Evolutionary conservation across 208 protist genomes (phyloP), one percentile per base, ranked within the genome.

Genomic region (Polymyxa betae): DNA sequence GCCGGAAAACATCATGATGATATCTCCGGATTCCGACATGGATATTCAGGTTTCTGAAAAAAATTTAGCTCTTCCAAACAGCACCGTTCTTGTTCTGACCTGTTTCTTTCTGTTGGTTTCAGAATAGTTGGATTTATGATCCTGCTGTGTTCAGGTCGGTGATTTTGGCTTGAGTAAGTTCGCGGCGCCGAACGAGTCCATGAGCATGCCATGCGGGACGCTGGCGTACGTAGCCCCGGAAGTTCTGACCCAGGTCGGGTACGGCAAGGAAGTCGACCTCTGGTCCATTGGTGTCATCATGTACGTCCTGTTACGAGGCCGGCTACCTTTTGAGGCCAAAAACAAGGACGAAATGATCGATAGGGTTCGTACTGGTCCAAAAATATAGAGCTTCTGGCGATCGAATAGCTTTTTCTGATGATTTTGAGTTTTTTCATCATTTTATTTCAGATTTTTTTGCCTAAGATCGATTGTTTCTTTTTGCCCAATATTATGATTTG

Each of bases 231-330:
- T 91, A 16, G 90, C 90, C 20, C 90, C 90, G 1, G 90, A 91
- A 68, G 90, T 91, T 10, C 78, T 77, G 90, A 5, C 16, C 12
- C 91, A 54, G 90, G 91, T 12, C 0, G 90, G 90, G 16, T 91
- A 91, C 87, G 66, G 41, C 10, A 16, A 40, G 10, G 60, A 91
- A 40, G 90, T 91, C 40, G 90, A 91, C 66, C 38, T 91, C 20
- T 91, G 90, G 90, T 54, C 24, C 45, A 77, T 90, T 16, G 90
- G 90, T 68, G 90, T 91, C 68, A 91, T 91, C 66, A 77, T 91
- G 72, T 91, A 90, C 78, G 10, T 91, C 16, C 44, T 91, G 38
- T 40, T 91, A 40, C 78, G 60, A n/a, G 90, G 90, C 0, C 49
- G 68, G 16, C 77, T 91, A 24, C 90, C 90, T 12, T 91, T 91